These are phyloP conservation scores for Amylocarpus encephaloides DNA, from an alignment of 2,329 filamentous ascomycete genomes.

Conservation along the genomic window DNA sequence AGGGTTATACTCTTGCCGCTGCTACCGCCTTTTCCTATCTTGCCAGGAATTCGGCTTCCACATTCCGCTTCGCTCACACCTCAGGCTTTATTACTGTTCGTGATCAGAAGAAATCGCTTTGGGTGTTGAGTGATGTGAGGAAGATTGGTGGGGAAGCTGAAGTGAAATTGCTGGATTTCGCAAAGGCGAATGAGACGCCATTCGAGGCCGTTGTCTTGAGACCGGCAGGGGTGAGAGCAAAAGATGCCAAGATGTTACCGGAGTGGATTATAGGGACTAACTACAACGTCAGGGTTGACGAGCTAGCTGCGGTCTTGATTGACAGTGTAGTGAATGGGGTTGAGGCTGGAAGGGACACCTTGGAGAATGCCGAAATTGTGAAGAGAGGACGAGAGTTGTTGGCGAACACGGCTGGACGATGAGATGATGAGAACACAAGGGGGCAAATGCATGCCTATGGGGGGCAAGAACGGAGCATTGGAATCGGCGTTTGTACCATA, in stretches of 20 bases:
- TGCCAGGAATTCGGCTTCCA: conserved; percentile 19
- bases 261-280: neutral
- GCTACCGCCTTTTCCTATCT: conserved; percentile 29
- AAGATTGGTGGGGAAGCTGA: conserved; percentile 19
- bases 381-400: neutral
- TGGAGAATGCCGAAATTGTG: neutral
- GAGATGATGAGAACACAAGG: neutral
- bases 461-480: neutral
- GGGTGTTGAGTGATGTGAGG: conserved; percentile 35
- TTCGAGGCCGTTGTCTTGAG: neutral
- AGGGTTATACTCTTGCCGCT: conserved; percentile 24
- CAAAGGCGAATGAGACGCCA: neutral
- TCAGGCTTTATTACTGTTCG: conserved; percentile 34
- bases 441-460: neutral
- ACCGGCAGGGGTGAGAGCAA: neutral
- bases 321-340: neutral
- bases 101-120: conserved; percentile 35
- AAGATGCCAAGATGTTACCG: neutral
- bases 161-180: conserved; percentile 8
- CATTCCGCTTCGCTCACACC: conserved; percentile 38
- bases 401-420: neutral
- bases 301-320: conserved; percentile 2
- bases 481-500: neutral
- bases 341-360: neutral
- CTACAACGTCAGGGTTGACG: conserved; percentile 1